Percentiles rank a stretch among this genome's conserved stretches.
These are phyloP conservation scores for Colletotrichum paranaense DNA, from an alignment of 2,329 filamentous ascomycete genomes.

Conservation along the genomic window DNA sequence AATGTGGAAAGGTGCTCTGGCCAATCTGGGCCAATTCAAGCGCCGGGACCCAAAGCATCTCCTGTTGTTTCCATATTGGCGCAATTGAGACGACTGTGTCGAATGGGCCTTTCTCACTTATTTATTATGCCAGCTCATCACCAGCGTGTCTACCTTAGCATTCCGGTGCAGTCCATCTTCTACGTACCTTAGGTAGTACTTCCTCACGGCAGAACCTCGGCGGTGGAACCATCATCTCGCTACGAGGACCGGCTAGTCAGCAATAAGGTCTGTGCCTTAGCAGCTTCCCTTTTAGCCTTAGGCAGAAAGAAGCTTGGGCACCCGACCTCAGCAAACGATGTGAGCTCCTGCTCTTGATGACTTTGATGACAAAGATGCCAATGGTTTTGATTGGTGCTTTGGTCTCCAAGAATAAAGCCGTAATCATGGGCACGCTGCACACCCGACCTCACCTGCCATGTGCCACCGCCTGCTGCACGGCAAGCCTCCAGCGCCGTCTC, in stretches of 20 bases:
- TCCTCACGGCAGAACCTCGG: constrained; percentile 22
- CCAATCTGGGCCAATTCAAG: constrained; percentile 6
- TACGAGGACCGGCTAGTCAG: constrained; percentile 10
- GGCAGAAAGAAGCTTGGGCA: not conserved
- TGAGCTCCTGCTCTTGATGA: not conserved
- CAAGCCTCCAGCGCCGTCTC: not conserved
- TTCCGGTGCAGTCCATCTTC: not conserved
- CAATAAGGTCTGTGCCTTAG: constrained; percentile 4
- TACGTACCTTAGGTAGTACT: not conserved
- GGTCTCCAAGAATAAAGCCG: constrained; percentile 3
- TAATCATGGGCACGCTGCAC: not conserved
- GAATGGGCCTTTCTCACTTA: not conserved
- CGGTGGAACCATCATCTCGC: constrained; percentile 22
- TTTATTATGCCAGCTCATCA: not conserved
- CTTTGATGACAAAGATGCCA: constrained; percentile 18
- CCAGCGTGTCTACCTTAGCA: not conserved
- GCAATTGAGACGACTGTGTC: not conserved
- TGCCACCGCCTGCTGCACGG: not conserved
- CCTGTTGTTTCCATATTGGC: constrained; percentile 27
- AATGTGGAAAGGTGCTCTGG: constrained; percentile 19
- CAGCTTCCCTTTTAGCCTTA: not conserved
- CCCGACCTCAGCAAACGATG: not conserved
- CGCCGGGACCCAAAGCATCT: not conserved
- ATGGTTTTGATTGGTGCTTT: not conserved
- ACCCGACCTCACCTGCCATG: not conserved